Percentiles rank a stretch among this genome's conserved stretches.
Conservation (phyloP, 2,329 filamentous ascomycete genomes). For the Graphilbum sp. region DNA sequence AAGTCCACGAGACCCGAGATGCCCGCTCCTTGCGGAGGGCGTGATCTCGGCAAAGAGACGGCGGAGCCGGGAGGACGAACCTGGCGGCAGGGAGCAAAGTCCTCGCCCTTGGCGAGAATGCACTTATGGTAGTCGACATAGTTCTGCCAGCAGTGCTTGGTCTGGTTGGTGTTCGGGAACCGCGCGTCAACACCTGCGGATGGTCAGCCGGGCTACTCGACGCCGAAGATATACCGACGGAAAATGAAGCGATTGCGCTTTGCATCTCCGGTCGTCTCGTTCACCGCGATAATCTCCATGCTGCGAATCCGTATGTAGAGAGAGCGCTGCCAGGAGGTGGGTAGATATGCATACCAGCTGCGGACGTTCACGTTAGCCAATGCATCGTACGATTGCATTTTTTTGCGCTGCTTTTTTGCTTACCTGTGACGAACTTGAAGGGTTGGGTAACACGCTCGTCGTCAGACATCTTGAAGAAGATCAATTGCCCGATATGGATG, state of each 20-base stretch:
- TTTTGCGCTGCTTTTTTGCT: background rate
- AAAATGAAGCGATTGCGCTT: no score
- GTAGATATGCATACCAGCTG: conserved; percentile 8
- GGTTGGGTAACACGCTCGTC: conserved; percentile 86
- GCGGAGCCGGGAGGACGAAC: conserved; percentile 34
- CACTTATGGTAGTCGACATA: conserved; percentile 99
- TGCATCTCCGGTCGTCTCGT: no score
- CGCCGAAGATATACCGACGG: no score
- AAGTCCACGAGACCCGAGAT: no score
- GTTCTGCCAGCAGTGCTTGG: conserved; percentile 99
- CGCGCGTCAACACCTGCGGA: conserved; percentile 88
- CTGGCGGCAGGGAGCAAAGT: conserved; percentile 93
- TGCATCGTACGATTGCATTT: conserved; percentile 10
- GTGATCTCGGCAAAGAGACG: no score
- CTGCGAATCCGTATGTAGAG: no score
- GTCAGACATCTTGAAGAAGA: conserved; percentile 68
- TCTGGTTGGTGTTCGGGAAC: conserved; percentile 96
- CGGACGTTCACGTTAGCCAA: conserved; percentile 3
- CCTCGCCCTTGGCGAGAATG: conserved; percentile 94
- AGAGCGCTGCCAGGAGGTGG: background rate
- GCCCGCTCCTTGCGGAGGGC: no score
- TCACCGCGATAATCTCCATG: no score
- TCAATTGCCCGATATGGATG: no score
- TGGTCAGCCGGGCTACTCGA: background rate
- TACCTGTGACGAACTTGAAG: conserved; percentile 97